Evolutionary conservation across 1,284 basidiomycete genomes (phyloP), one percentile per base, ranked within the genome.

Genomic region (Phellopilus nigrolimitatus): DNA sequence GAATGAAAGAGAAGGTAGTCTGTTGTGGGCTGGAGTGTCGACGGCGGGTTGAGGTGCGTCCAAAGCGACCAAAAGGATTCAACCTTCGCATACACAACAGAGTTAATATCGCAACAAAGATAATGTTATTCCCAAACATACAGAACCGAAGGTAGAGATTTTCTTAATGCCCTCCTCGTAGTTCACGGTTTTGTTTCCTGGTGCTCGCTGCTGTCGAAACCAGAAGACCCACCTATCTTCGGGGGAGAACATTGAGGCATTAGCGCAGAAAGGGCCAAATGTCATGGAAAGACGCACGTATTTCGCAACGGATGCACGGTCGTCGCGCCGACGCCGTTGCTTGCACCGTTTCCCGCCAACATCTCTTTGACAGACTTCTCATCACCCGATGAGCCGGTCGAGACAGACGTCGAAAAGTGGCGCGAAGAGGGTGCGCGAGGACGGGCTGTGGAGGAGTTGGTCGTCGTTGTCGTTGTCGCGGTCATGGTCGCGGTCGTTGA

Each of bases 151-250:
- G 9, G 84, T 76, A 8, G 87, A 78, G 34, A 91, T 80, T 65
- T 83, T 86, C 70, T 89, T 90, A 61, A 91, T 90, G n/a, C 88
- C 88, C 61, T 90, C 87, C 61, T 91, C 88, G 60, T 91, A 91
- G 63, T 78, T 88, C 10, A 79, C 76, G 57, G 86, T 81, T 68
- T 89, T 91, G 61, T 84, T 87, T 12, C 86, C 86, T 21, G 88
- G 86, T 2, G 84, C 70, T 53, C 84, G 84, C 63, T 90, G 88
- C 64, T 90, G 87, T 55, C 88, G 79, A 70, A 89, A 91, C 84
- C 84, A 91, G 63, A 90, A 88, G 4, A 88, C 76, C 88, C 88
- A 91, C 56, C 88, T 90, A 62, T 49, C 56, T 48, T 55, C 46
- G 30, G 49, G 17, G 24, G 15, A 41, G 40, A 44, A 44, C 17